Percentiles rank a stretch among this genome's conserved stretches.
Conservation (phyloP, 331 rosid species). For the Pyracantha coccinea region DNA sequence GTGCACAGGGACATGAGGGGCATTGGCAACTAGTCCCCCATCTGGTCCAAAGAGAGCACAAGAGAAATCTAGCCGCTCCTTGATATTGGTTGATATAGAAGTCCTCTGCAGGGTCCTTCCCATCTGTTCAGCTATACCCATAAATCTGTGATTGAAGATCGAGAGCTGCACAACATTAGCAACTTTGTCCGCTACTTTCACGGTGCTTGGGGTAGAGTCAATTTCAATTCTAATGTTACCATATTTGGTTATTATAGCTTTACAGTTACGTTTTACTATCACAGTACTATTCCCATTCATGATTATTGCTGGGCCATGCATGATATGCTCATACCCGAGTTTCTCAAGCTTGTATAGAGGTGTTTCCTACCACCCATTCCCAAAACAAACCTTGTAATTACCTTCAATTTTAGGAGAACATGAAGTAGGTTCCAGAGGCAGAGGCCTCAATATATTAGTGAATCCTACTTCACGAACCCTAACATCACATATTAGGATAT, state of each 20-base stretch:
- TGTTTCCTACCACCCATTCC: conserved; percentile 68
- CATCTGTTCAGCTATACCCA: conserved; percentile 99
- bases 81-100: conserved; percentile 86
- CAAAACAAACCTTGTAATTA: conserved; percentile 69
- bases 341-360: conserved; percentile 80
- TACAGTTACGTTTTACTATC: conserved; percentile 67
- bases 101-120: conserved; percentile 93
- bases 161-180: conserved; percentile 89
- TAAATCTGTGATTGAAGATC: conserved; percentile 82
- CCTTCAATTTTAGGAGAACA: conserved; percentile 57
- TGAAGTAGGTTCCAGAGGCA: conserved; percentile 28
- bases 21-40: conserved; percentile 92
- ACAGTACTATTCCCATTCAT: conserved; percentile 96
- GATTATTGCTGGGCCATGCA: conserved; percentile 71
- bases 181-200: conserved; percentile 45
- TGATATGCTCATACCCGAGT: conserved; percentile 49
- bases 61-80: conserved; percentile 89
- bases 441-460: conserved; percentile 76
- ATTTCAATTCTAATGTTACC: conserved; percentile 76
- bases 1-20: conserved; percentile 91
- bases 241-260: conserved; percentile 61
- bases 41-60: conserved; percentile 88
- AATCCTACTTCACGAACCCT: conserved; percentile 79
- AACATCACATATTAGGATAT: conserved; percentile 62
- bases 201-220: conserved; percentile 37